phyloP scores from a whole-genome alignment of 176 grass and related monocot species.

The Eragrostis curvula region DNA sequence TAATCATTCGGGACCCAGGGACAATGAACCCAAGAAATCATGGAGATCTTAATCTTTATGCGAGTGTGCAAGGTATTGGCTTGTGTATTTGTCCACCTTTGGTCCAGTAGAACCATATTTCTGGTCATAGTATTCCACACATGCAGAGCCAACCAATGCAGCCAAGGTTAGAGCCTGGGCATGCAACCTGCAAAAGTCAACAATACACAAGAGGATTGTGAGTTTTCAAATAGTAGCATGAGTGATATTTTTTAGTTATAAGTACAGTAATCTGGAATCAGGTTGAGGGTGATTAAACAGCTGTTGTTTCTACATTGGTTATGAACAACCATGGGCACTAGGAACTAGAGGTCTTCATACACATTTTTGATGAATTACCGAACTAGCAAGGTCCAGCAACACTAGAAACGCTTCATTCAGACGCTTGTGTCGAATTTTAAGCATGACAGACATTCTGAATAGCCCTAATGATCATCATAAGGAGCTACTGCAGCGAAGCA shows the following conservation, averaged over 20 bases:
- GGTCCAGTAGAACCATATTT: slow-evolving; percentile 64
- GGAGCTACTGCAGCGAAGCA: background rate
- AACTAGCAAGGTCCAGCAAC: background rate
- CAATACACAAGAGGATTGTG: slow-evolving; percentile 13
- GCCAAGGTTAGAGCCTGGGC: slow-evolving; percentile 84
- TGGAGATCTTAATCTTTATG: slow-evolving; percentile 72
- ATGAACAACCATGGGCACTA: background rate
- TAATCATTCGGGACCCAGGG: slow-evolving; percentile 25
- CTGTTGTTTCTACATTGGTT: background rate
- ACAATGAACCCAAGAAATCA: slow-evolving; percentile 21
- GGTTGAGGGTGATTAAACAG: background rate
- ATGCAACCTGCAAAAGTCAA: slow-evolving; percentile 75
- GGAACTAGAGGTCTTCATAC: background rate
- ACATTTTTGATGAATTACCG: background rate
- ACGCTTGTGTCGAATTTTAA: too few species aligned
- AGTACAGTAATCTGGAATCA: slow-evolving; percentile 2
- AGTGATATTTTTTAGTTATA: slow-evolving; percentile 18
- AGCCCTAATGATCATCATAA: background rate
- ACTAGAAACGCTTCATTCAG: background rate
- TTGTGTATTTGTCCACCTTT: slow-evolving; percentile 73
- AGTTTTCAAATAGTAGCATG: slow-evolving; percentile 5
- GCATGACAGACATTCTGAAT: background rate
- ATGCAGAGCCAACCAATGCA: slow-evolving; percentile 75
- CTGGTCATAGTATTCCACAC: slow-evolving; percentile 88
- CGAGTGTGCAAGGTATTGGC: slow-evolving; percentile 68